Evolutionary conservation across 1,139 yeast genomes (phyloP).

Genomic region (Petasospora rhodanensis): DNA sequence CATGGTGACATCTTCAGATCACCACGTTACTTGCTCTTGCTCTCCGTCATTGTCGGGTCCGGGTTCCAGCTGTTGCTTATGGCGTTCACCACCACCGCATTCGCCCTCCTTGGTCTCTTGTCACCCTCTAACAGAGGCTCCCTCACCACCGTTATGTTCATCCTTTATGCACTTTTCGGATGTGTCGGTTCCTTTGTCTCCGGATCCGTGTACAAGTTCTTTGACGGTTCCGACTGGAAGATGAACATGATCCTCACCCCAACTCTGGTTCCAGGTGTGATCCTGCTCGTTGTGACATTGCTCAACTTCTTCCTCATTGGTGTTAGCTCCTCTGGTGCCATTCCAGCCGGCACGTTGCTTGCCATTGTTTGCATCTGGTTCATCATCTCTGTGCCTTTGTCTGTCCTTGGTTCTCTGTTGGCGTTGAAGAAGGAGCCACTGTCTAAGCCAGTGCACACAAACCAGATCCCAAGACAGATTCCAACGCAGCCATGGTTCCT

Average conservation of each 20-base stretch:
- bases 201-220: slow-evolving; percentile 77
- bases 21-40: slow-evolving; percentile 65
- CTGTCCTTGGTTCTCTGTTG: slow-evolving; percentile 72
- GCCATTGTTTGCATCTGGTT: slow-evolving; percentile 86
- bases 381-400: slow-evolving; percentile 75
- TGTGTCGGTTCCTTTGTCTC: slow-evolving; percentile 83
- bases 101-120: slow-evolving; percentile 83
- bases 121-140: slow-evolving; percentile 97
- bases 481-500: slow-evolving; percentile 89
- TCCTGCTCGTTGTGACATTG: slow-evolving; percentile 59
- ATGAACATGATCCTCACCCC: slow-evolving; percentile 81
- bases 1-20: slow-evolving; percentile 95
- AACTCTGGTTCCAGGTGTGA: slow-evolving; percentile 70
- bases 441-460: slow-evolving; percentile 70
- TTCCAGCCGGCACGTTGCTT: slow-evolving; percentile 85
- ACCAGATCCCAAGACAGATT: slow-evolving; percentile 93
- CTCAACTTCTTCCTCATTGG: slow-evolving; percentile 79
- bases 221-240: slow-evolving; percentile 93
- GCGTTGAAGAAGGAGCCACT: slow-evolving; percentile 64
- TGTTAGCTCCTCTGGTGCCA: slow-evolving; percentile 88
- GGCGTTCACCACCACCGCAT: slow-evolving; percentile 66
- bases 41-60: slow-evolving; percentile 81
- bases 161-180: slow-evolving; percentile 76
- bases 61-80: slow-evolving; percentile 83
- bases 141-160: slow-evolving; percentile 81